Evolutionary conservation across 306 rosid genomes (phyloP), one percentile per base, ranked within the genome.

Genomic region (Fragaria vesca): DNA sequence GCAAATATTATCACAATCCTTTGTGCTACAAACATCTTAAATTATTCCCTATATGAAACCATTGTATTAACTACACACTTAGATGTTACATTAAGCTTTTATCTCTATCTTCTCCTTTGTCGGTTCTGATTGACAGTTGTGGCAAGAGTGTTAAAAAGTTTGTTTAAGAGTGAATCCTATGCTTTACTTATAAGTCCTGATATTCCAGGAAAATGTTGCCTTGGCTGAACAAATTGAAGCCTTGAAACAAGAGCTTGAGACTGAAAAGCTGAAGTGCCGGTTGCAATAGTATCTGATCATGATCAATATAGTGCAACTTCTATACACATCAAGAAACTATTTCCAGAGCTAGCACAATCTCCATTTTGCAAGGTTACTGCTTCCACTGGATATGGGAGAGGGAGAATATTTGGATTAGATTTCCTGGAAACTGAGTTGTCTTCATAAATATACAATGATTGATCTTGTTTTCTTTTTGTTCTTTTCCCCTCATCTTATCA

Each of bases 221-320:
- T 88, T 87, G 12, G 73, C 69, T 73, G 84, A 86, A 72, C 86
- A 62, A 73, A 76, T 91, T 78, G 91, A 89, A 85, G 83, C 83
- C 66, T 80, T 91, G 58, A 88, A 80, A 75, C 86, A 77, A 65
- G 91, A 89, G 80, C 82, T 91, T 71, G 86, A 89, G 78, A 82
- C 77, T 34, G 88, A 75, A 66, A 87, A 82, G 81, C 83, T 50
- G 69, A 91, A 80, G 79, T 85, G 97, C 87, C 77, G 78, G 52
- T n/a, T 78, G 46, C 78, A 68, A 16, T 69, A 83, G 73, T 75
- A 78, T 48, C 66, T 71, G 66, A 32, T 65, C 10, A 65, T 32
- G 45, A 65, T 65, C 21, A 34, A 36, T 32, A 5, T 65, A 42
- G 67, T 51, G 48, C 70, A 28, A 50, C 15, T 42, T 28, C 2